Conservation (phyloP, 176 grass and related monocot species). For the Canna indica region DNA sequence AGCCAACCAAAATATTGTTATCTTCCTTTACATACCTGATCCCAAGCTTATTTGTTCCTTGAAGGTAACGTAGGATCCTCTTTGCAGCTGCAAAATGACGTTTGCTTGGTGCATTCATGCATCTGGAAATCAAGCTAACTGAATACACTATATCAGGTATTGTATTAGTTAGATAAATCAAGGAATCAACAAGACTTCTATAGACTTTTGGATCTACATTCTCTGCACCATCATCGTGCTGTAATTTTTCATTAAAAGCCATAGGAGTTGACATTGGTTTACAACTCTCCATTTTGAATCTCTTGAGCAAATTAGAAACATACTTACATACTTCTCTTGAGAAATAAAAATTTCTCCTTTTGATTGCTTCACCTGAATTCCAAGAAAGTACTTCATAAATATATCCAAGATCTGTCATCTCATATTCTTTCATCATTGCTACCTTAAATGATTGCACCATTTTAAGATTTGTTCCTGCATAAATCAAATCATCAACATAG, state of each 20-base stretch:
- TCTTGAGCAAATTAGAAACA: background rate
- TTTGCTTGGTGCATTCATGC: slow-evolving; percentile 3
- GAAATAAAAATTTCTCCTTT: background rate
- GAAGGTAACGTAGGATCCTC: slow-evolving; percentile 5
- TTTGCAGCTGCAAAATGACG: slow-evolving; percentile 5
- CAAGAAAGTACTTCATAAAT: background rate
- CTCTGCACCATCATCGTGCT: background rate
- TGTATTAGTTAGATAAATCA: slow-evolving; percentile 14
- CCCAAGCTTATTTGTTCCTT: background rate
- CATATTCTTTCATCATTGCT: background rate
- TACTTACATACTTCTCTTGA: background rate
- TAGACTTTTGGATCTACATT: background rate
- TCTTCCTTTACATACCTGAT: slow-evolving; percentile 2
- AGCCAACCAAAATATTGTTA: slow-evolving; percentile 3
- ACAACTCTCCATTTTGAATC: background rate
- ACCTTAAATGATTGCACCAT: slow-evolving; percentile 6
- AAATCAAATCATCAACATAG: background rate
- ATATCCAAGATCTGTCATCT: background rate
- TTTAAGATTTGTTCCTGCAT: background rate
- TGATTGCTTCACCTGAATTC: background rate
- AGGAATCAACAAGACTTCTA: background rate
- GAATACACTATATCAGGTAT: background rate
- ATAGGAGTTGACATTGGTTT: background rate
- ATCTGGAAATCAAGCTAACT: background rate
- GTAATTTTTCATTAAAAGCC: background rate